Base-by-base conservation (phyloP, 2,329 filamentous ascomycete species). In the Pseudogymnoascus sp. region DNA sequence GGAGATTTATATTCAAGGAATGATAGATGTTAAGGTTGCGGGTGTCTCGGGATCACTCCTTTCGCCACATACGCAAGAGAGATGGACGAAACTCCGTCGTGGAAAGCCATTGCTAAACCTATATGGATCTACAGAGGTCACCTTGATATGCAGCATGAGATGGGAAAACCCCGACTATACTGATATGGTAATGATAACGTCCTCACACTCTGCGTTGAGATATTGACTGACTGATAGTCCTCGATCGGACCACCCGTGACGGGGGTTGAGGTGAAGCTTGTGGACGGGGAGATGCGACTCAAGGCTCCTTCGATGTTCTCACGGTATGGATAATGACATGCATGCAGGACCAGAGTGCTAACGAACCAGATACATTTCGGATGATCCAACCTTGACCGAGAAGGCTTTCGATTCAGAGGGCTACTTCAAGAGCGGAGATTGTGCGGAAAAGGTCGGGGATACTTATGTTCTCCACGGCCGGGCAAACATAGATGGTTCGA, bases 371-470 rank as follows among this genome's bases (percentile, higher is more conserved):
- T 43, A 68, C 64, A 63, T 67, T 66, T 59, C 66, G 23, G 63
- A 64, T 25, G 67, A 68, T 61, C 63, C 65, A 18, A 64, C 61
- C 25, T 38, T 59, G 45, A 65, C 63, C 23, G 60, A 65, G 40
- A 65, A 64, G 25, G 67, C 67, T 45, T 66, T 67, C 33, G 67
- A 68, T 60, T 61, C 43, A 2, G 67, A 68, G 12, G 67, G 67
- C n/a, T 68, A 61, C 41, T 68, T 67, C 61, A 67, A 64, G 64
- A 68, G 62, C n/a, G 67, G 67, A n/a, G 67, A 68, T 8, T 65
- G 64, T 62, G 66, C 62, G n/a, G 61, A 64, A 45, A 65, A 64
- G 38, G 9, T 66, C 21, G 66, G 66, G 37, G 64, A 66, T 41
- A 59, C 64, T 49, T 67, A 67, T 58, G 49, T 60, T 25, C 64